These are phyloP conservation scores for Phylloporus sp. DNA, from an alignment of 768 basidiomycete genomes.

Conservation along the genomic window DNA sequence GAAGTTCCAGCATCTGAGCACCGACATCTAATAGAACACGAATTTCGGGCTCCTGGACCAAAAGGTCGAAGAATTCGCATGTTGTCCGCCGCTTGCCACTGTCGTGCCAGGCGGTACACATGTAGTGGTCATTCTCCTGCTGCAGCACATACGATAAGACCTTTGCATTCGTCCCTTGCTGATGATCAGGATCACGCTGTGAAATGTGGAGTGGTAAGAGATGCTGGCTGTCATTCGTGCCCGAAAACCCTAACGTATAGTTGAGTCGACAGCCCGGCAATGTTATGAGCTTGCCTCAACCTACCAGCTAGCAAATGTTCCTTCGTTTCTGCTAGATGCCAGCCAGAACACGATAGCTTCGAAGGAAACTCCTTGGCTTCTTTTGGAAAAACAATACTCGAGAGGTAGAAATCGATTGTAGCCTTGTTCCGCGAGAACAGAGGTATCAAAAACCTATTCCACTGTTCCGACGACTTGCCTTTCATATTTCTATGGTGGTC, in stretches of 20 bases:
- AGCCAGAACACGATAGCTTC: slow-evolving; percentile 33
- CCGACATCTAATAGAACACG: slow-evolving; percentile 51
- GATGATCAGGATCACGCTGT: slow-evolving; percentile 26
- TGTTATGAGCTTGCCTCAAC: neutral
- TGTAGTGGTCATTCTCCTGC: slow-evolving; percentile 19
- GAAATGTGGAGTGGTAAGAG: slow-evolving; percentile 32
- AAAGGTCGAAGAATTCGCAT: slow-evolving; percentile 18
- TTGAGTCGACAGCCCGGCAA: neutral
- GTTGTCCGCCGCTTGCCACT: slow-evolving; percentile 16
- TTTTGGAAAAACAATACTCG: slow-evolving; percentile 35
- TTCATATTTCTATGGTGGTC: slow-evolving; percentile 34
- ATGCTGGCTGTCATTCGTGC: slow-evolving; percentile 39
- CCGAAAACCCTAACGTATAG: slow-evolving; percentile 30
- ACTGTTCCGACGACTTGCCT: slow-evolving; percentile 28
- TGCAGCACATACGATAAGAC: slow-evolving; percentile 28
- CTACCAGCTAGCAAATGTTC: slow-evolving; percentile 13
- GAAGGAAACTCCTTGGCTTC: slow-evolving; percentile 34
- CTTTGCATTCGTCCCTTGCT: slow-evolving; percentile 43
- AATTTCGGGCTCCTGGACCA: slow-evolving; percentile 38
- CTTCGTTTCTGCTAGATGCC: slow-evolving; percentile 34
- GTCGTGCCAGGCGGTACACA: slow-evolving; percentile 3
- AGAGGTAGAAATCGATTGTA: slow-evolving; percentile 35
- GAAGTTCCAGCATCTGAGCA: slow-evolving; percentile 50
- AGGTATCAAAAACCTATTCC: slow-evolving; percentile 22
- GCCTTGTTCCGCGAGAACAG: slow-evolving; percentile 26